Evolutionary conservation across 148 eudicot species (phyloP).

Genomic region (Mesembryanthemum crystallinum): DNA sequence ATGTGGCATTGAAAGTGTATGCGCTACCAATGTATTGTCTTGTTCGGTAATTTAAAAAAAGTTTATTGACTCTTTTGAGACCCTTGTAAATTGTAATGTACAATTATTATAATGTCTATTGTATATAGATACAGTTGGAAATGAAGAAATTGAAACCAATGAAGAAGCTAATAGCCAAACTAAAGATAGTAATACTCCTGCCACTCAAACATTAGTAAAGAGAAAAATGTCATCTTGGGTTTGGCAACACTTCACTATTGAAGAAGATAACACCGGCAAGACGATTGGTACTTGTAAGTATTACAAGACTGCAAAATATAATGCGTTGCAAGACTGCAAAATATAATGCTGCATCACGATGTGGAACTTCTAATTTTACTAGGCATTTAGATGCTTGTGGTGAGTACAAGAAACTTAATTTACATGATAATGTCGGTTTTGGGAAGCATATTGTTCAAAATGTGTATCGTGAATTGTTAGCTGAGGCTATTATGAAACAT

Average conservation of each 20-base stretch:
- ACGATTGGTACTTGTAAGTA: slow-evolving; percentile 1
- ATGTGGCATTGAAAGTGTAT: too few relatives aligned
- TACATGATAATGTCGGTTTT: not conserved
- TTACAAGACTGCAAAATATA: not conserved
- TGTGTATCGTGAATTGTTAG: not conserved
- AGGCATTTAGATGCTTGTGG: not conserved
- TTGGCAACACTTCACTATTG: not conserved
- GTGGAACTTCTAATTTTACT: slow-evolving; percentile 12
- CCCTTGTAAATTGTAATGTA: too few relatives aligned
- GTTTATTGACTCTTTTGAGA: too few relatives aligned
- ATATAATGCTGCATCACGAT: not conserved
- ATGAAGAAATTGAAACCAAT: not conserved
- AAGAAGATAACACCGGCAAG: not conserved
- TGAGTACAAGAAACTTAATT: not conserved
- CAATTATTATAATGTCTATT: too few relatives aligned
- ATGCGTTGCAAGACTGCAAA: not conserved
- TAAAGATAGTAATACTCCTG: too few relatives aligned
- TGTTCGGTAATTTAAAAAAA: too few relatives aligned
- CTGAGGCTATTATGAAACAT: slow-evolving; percentile 9
- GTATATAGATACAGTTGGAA: too few relatives aligned
- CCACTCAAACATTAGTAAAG: too few relatives aligned
- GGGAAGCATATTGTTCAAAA: slow-evolving; percentile 1
- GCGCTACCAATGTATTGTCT: too few relatives aligned
- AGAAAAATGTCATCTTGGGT: not conserved
- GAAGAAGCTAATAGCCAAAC: not conserved